Evolutionary conservation across 331 rosid genomes (phyloP).

Genomic region (Phaseolus coccineus): DNA sequence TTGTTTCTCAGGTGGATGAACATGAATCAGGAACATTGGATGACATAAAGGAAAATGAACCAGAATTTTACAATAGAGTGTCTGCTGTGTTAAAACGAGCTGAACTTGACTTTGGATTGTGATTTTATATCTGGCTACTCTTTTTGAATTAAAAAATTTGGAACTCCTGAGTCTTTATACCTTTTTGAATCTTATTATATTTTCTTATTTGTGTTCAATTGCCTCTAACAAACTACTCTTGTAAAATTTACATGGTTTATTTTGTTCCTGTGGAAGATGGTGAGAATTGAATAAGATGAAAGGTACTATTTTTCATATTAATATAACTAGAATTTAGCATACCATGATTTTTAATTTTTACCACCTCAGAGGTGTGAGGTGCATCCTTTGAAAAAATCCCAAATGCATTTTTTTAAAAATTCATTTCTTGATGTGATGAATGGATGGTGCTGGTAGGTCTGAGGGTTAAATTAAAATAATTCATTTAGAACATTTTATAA

Average conservation of each 20-base stretch:
- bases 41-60: conserved; percentile 71
- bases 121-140: conserved; percentile 8
- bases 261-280: conserved; percentile 7
- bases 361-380: too few relatives aligned
- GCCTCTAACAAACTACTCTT: not conserved
- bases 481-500: too few relatives aligned
- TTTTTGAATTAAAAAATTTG: not conserved
- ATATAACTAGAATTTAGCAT: too few relatives aligned
- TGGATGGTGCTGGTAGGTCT: too few relatives aligned
- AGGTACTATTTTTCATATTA: not conserved
- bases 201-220: not conserved
- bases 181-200: not conserved
- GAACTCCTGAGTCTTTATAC: not conserved
- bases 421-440: too few relatives aligned
- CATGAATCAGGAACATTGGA: conserved; percentile 74
- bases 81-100: conserved; percentile 69
- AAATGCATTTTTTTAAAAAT: too few relatives aligned
- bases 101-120: conserved; percentile 70
- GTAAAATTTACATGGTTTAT: not conserved
- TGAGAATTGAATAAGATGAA: conserved; percentile 7
- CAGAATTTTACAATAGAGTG: conserved; percentile 73
- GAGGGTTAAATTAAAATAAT: too few relatives aligned
- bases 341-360: too few relatives aligned
- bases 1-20: conserved; percentile 77
- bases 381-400: too few relatives aligned